Evolutionary conservation across 1,284 basidiomycete genomes (phyloP).

Genomic region (Pseudomicrostroma phylloplanum): DNA sequence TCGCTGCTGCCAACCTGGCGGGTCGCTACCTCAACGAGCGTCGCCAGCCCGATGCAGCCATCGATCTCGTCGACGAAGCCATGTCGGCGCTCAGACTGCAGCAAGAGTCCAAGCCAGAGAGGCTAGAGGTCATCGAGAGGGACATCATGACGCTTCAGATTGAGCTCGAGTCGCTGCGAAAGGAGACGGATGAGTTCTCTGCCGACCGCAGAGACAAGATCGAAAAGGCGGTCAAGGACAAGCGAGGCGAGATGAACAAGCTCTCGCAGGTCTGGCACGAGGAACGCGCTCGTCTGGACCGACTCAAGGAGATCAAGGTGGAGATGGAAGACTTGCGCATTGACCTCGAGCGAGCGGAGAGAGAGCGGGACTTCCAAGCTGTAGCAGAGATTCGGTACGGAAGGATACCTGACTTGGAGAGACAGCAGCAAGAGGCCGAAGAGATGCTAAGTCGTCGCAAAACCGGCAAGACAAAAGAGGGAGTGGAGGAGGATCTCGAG

Average conservation of each 20-base stretch:
- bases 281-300: slow-evolving; percentile 70
- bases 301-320: slow-evolving; percentile 71
- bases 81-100: slow-evolving; percentile 72
- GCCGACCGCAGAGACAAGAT: slow-evolving; percentile 65
- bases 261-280: slow-evolving; percentile 67
- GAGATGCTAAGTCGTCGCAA: slow-evolving; percentile 36
- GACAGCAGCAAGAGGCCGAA: slow-evolving; percentile 68
- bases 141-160: slow-evolving; percentile 75
- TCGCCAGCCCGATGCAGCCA: slow-evolving; percentile 49
- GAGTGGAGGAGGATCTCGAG: slow-evolving; percentile 6
- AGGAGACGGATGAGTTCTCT: slow-evolving; percentile 76
- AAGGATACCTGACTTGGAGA: slow-evolving; percentile 73
- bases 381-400: slow-evolving; percentile 76
- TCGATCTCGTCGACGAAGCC: slow-evolving; percentile 50
- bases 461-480: background rate
- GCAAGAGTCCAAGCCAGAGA: slow-evolving; percentile 82
- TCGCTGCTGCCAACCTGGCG: slow-evolving; percentile 83
- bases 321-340: slow-evolving; percentile 76
- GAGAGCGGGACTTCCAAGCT: slow-evolving; percentile 69
- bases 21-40: slow-evolving; percentile 72
- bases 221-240: slow-evolving; percentile 51
- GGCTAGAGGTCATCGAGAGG: slow-evolving; percentile 73
- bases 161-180: slow-evolving; percentile 80
- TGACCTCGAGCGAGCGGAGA: slow-evolving; percentile 78
- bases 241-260: slow-evolving; percentile 40